Percentiles rank a stretch among this genome's conserved stretches.
Evolutionary conservation across 805 yeast species (phyloP).

Genomic region (Monosporozyma unispora): DNA sequence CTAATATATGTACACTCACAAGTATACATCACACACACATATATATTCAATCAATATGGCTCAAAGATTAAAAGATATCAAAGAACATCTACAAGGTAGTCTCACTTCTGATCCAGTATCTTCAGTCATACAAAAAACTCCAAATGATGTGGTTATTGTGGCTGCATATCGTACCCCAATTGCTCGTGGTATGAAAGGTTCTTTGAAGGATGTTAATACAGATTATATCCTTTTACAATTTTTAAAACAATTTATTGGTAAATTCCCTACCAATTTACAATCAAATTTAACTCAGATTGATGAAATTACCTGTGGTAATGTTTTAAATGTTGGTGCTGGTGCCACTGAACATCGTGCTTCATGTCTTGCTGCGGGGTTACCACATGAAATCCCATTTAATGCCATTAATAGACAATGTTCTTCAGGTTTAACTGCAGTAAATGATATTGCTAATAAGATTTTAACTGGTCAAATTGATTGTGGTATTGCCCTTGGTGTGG

Average conservation of each 20-base stretch:
- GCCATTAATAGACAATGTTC: constrained; percentile 93
- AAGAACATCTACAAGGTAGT: constrained; percentile 19
- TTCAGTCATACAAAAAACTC: constrained; percentile 36
- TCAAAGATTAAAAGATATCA: constrained; percentile 24
- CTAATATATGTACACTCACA: not conserved
- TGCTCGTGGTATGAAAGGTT: constrained; percentile 80
- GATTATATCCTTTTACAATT: constrained; percentile 69
- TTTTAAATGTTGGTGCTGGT: constrained; percentile 86
- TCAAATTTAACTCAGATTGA: constrained; percentile 54
- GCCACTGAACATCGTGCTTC: constrained; percentile 94
- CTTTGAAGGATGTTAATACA: constrained; percentile 71
- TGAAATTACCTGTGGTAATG: constrained; percentile 87
- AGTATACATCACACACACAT: not conserved
- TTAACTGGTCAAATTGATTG: constrained; percentile 78
- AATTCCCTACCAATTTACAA: constrained; percentile 33
- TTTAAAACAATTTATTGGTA: constrained; percentile 50
- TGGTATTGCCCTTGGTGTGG: constrained; percentile 90
- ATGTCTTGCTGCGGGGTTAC: constrained; percentile 81
- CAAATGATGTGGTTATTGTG: constrained; percentile 86
- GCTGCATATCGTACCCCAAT: constrained; percentile 87
- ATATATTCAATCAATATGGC: constrained; percentile 12
- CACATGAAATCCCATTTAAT: constrained; percentile 65
- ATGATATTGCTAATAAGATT: constrained; percentile 85
- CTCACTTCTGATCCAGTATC: not conserved
- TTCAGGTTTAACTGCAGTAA: constrained; percentile 84